These are phyloP conservation scores for Trametes sp. DNA, from an alignment of 1,284 basidiomycete species.

Conservation along the genomic window DNA sequence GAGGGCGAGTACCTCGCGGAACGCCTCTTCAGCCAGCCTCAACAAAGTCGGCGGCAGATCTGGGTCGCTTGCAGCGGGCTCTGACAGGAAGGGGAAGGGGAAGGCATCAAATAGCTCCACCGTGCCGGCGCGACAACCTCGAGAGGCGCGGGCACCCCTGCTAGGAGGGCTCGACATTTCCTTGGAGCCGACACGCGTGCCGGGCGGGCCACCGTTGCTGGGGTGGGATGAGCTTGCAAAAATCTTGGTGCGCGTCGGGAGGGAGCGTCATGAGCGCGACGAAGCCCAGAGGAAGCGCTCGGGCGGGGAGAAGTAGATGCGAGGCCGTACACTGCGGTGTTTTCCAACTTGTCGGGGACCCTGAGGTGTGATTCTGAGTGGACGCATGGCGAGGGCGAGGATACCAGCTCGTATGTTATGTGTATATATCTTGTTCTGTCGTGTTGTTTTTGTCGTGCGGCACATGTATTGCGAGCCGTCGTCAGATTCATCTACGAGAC, in stretches of 20 bases:
- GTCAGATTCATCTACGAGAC: no score
- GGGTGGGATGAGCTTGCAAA: conserved; percentile 26
- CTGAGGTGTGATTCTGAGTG: no score
- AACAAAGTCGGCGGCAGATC: not conserved
- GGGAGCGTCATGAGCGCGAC: conserved; percentile 9
- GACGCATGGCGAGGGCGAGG: no score
- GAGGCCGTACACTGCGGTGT: not conserved
- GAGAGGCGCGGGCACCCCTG: not conserved
- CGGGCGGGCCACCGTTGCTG: conserved; percentile 32
- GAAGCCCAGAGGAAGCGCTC: not conserved
- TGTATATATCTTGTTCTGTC: not conserved
- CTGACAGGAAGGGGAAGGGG: not conserved
- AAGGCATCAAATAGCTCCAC: not conserved
- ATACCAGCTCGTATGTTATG: not conserved
- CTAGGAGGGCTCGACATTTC: conserved; percentile 13
- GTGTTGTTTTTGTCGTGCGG: not conserved
- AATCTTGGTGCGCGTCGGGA: conserved; percentile 31
- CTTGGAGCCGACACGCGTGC: conserved; percentile 19
- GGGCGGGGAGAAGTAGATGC: not conserved
- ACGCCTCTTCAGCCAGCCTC: not conserved
- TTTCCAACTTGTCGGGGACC: no score
- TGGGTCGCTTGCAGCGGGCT: not conserved
- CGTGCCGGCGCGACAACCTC: not conserved
- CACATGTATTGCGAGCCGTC: not conserved
- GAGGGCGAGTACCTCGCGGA: not conserved